These are phyloP conservation scores for Colletotrichum lentis DNA, from an alignment of 2,329 filamentous ascomycete species.

Conservation along the genomic window DNA sequence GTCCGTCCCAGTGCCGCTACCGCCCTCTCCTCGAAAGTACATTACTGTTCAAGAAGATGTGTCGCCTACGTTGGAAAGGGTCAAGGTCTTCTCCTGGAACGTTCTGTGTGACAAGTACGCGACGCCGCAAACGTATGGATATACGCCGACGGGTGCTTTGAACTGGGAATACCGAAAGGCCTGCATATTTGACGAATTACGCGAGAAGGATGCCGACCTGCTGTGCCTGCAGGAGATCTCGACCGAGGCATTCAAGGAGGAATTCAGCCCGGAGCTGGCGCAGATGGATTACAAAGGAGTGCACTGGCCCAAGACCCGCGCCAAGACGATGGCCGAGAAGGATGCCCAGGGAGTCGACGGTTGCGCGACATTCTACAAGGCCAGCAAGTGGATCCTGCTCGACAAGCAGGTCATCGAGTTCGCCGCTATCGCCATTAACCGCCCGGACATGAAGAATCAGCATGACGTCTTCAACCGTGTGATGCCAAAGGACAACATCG, in stretches of 20 bases:
- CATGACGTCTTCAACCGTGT: slow-evolving; percentile 98
- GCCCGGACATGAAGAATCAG: slow-evolving; percentile 96
- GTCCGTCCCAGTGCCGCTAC: slow-evolving; percentile 69
- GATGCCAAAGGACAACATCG: slow-evolving; percentile 98
- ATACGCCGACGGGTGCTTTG: slow-evolving; percentile 83
- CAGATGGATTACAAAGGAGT: slow-evolving; percentile 92
- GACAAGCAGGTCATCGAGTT: slow-evolving; percentile 97
- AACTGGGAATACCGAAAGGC: slow-evolving; percentile 87
- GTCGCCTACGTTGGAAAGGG: slow-evolving; percentile 68
- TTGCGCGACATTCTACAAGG: slow-evolving; percentile 96
- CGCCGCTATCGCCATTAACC: slow-evolving; percentile 87
- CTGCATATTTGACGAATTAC: slow-evolving; percentile 83
- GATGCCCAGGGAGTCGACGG: slow-evolving; percentile 92
- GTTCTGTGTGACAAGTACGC: slow-evolving; percentile 95
- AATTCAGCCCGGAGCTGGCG: slow-evolving; percentile 85
- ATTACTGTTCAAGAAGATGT: slow-evolving; percentile 78
- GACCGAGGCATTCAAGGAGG: slow-evolving; percentile 88
- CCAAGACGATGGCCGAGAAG: slow-evolving; percentile 89
- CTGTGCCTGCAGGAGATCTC: slow-evolving; percentile 95
- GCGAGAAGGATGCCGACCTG: slow-evolving; percentile 83
- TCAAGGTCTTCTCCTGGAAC: slow-evolving; percentile 93
- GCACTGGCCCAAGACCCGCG: slow-evolving; percentile 88
- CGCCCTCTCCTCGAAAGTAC: slow-evolving; percentile 78
- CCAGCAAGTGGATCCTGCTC: slow-evolving; percentile 89
- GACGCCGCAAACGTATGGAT: slow-evolving; percentile 85